Percentiles rank a stretch among this genome's conserved stretches.
These are phyloP conservation scores for Rhododendron ovatum DNA, from an alignment of 148 eudicot species.

Conservation along the genomic window DNA sequence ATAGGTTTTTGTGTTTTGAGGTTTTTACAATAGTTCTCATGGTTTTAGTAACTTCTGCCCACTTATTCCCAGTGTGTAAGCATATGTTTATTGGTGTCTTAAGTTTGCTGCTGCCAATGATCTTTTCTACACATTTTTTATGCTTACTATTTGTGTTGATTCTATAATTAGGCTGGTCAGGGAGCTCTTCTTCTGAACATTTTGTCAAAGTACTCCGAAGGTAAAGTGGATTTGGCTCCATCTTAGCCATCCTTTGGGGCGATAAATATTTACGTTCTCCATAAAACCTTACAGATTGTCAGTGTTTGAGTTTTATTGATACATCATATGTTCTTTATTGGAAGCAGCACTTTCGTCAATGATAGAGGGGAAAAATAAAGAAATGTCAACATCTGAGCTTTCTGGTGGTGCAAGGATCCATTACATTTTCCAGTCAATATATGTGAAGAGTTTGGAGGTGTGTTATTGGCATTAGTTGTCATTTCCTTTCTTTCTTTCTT, in stretches of 20 bases:
- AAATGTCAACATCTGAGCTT: slow-evolving; percentile 88
- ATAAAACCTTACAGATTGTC: background rate
- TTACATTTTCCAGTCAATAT: slow-evolving; percentile 89
- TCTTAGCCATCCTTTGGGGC: background rate
- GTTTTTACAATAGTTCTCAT: background rate
- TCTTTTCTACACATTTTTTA: background rate
- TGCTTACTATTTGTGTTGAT: background rate
- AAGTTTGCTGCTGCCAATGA: background rate
- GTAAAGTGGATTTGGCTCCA: slow-evolving; percentile 21
- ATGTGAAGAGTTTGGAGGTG: slow-evolving; percentile 95
- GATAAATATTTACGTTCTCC: background rate
- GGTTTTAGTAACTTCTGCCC: background rate
- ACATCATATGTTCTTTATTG: slow-evolving; percentile 15
- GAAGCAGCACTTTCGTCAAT: slow-evolving; percentile 81
- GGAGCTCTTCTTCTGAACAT: slow-evolving; percentile 83
- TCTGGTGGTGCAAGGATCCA: slow-evolving; percentile 97
- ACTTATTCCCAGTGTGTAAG: background rate
- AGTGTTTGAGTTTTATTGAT: background rate
- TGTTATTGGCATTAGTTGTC: background rate
- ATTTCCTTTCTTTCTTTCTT: background rate
- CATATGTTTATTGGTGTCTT: background rate
- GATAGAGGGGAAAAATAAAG: slow-evolving; percentile 93
- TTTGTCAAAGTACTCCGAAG: slow-evolving; percentile 88
- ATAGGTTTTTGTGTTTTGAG: background rate
- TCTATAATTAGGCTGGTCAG: slow-evolving; percentile 53